Evolutionary conservation across 352 stramenopile genomes (phyloP).

Genomic region (Phytophthora quininea): DNA sequence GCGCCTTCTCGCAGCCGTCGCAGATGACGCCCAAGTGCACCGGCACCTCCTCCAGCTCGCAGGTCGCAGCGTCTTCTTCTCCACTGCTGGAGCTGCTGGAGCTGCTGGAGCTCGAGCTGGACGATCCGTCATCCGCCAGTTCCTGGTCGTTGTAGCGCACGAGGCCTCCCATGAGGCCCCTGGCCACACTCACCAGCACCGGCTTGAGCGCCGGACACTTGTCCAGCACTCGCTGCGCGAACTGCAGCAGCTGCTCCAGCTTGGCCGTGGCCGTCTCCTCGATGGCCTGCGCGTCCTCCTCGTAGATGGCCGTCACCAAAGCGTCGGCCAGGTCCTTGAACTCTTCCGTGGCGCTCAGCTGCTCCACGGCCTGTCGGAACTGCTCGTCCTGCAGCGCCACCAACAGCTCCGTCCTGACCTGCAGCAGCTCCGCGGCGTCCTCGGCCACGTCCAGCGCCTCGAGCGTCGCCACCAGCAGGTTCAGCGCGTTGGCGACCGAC

Average conservation of each 20-base stretch:
- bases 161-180: constrained; percentile 43
- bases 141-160: constrained; percentile 44
- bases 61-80: constrained; percentile 11
- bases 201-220: constrained; percentile 52
- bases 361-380: constrained; percentile 37
- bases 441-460: constrained; percentile 52
- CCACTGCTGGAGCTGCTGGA: constrained; percentile 17
- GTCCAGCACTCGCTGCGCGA: constrained; percentile 47
- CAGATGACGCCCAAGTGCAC: constrained; percentile 53
- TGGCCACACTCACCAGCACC: constrained; percentile 48
- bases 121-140: constrained; percentile 26
- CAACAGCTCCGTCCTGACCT: constrained; percentile 55
- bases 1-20: constrained; percentile 60
- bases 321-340: constrained; percentile 45
- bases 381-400: constrained; percentile 40
- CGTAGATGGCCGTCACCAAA: constrained; percentile 39
- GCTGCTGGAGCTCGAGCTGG: constrained; percentile 35
- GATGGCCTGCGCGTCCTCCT: constrained; percentile 34
- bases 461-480: constrained; percentile 44
- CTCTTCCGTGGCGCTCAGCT: constrained; percentile 39
- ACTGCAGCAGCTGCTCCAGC: constrained; percentile 46
- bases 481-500: constrained; percentile 46
- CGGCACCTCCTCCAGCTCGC: constrained; percentile 21
- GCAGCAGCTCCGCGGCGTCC: constrained; percentile 40
- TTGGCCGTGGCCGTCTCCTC: constrained; percentile 37